These are phyloP conservation scores for Cyclotella baltica DNA, from an alignment of 108 stramenopile genomes.

Conservation along the genomic window DNA sequence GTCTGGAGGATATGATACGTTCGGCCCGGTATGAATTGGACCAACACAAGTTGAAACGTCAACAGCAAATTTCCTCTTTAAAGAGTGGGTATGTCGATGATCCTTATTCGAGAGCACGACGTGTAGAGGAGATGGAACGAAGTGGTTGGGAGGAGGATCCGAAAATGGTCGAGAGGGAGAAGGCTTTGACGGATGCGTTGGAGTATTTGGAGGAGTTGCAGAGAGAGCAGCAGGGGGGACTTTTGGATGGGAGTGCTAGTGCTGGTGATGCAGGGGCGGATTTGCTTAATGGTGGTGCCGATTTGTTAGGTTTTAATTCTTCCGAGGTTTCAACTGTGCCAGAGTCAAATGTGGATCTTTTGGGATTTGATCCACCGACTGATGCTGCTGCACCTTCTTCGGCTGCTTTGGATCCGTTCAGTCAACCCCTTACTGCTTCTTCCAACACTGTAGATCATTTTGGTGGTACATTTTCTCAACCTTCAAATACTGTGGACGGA, in stretches of 20 bases:
- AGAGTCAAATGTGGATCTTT: constrained; percentile 10
- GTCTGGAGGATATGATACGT: constrained; percentile 55
- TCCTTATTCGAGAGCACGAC: constrained; percentile 31
- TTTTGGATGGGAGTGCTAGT: constrained; percentile 31
- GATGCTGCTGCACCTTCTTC: not conserved
- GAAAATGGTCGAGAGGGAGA: constrained; percentile 40
- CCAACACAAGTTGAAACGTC: constrained; percentile 33
- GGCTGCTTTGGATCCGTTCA: not conserved
- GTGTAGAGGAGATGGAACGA: constrained; percentile 40
- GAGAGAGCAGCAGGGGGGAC: constrained; percentile 25
- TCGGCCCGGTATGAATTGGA: constrained; percentile 48
- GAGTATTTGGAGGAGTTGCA: constrained; percentile 57
- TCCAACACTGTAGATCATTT: no score
- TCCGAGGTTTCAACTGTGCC: not conserved
- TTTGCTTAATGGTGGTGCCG: constrained; percentile 1
- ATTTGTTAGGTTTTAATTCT: constrained; percentile 38
- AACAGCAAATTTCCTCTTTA: constrained; percentile 24
- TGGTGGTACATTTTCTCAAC: not conserved
- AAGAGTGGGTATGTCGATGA: constrained; percentile 50
- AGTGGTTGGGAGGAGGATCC: constrained; percentile 38
- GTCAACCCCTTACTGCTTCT: not conserved
- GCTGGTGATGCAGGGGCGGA: not conserved
- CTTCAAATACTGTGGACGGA: not conserved
- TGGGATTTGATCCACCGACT: not conserved
- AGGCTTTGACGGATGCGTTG: constrained; percentile 44